phyloP scores from a whole-genome alignment of 768 basidiomycete species.

The Mycena floridula region DNA sequence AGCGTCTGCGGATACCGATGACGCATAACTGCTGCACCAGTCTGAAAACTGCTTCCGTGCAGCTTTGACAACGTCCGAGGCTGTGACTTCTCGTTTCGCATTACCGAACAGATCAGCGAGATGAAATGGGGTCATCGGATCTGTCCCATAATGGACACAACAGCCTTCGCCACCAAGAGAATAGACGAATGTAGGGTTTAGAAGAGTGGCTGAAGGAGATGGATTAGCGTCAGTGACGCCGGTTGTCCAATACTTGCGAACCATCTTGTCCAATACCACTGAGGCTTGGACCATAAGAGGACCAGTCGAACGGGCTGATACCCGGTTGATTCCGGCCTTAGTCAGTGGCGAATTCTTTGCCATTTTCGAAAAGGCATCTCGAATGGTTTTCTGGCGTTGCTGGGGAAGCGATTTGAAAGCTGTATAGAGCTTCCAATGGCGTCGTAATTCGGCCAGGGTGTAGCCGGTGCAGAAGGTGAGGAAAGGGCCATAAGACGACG shows the following conservation, averaged over 20 bases:
- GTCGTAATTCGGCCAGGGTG: constrained; percentile 25
- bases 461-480: constrained; percentile 22
- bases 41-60: constrained; percentile 17
- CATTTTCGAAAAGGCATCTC: constrained; percentile 8
- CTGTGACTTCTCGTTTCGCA: constrained; percentile 6
- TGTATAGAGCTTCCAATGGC: constrained; percentile 23
- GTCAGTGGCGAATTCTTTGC: not conserved
- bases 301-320: constrained; percentile 11
- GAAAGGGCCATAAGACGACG: constrained; percentile 18
- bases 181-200: constrained; percentile 31
- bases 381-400: constrained; percentile 7
- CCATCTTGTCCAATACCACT: not conserved
- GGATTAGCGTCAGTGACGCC: constrained; percentile 20
- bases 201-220: constrained; percentile 14
- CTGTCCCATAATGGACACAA: constrained; percentile 25
- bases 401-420: constrained; percentile 14
- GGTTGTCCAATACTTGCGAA: constrained; percentile 23
- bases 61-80: constrained; percentile 12
- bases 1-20: constrained; percentile 6
- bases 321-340: too few species aligned
- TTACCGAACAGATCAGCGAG: constrained; percentile 18
- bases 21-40: constrained; percentile 24
- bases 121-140: constrained; percentile 26
- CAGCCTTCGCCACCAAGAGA: constrained; percentile 23
- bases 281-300: constrained; percentile 2